Base-by-base conservation (phyloP, 495 filamentous ascomycete genomes). In the Amniculicola lignicola region DNA sequence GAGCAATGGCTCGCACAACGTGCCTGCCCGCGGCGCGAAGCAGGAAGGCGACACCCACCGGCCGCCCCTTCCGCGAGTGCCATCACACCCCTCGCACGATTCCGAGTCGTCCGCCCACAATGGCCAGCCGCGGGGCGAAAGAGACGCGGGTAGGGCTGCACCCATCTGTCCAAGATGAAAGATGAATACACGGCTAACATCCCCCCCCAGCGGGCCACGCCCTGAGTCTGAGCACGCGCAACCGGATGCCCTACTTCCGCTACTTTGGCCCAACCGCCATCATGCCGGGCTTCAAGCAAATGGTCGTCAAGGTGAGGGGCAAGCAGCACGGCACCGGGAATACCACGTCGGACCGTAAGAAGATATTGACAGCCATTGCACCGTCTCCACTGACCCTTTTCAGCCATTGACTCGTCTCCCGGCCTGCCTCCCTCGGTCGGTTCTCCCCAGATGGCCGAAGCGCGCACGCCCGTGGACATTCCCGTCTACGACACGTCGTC, bases 191-290 rank as follows among this genome's bases (percentile, higher is more conserved):
- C n/a, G n/a, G n/a, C n/a, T n/a, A n/a, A n/a, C n/a, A n/a, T n/a
- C n/a, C n/a, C n/a, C n/a, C n/a, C n/a, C n/a, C n/a, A n/a, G n/a
- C n/a, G n/a, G n/a, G n/a, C n/a, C n/a, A 22, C 15, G 38, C 47
- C 21, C 54, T 70, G 23, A 65, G 57, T 23, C 47, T 68, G 4
- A 54, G 64, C 28, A 64, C 68, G 46, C 69, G 83, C 74, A 74
- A 85, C 57, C 85, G 88, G 47, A 86, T 92, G 50, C 88, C 89
- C 1, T 94, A 90, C 67, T 94, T 92, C 67, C 75, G 89, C 38
- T 94, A 91, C 65, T 91, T 92, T 66, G 89, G 89, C 0, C 87
- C 88, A 0, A 94, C 89, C 2, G 89, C 89, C 52, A 94, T 94
- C 61, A 87, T 91, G 29, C 88, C 88, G 2, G 89, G 89, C n/a